Evolutionary conservation across 352 stramenopile genomes (phyloP).

Genomic region (Phytophthora ohioensis): DNA sequence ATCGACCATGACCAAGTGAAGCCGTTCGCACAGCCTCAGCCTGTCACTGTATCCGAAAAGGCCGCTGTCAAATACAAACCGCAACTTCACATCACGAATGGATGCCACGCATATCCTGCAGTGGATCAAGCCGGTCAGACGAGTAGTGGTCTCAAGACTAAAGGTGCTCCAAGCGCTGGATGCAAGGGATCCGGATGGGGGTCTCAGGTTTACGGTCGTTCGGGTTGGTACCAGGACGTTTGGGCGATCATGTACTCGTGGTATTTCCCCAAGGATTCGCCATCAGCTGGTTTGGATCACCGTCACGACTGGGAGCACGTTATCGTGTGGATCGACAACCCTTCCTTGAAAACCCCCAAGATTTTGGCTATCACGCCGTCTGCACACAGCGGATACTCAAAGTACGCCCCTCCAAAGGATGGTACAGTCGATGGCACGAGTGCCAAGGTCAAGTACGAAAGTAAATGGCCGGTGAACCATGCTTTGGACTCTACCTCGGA

Average conservation of each 20-base stretch:
- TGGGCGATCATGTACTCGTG: conserved; percentile 29
- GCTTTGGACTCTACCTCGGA: conserved; percentile 10
- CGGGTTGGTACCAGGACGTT: conserved; percentile 16
- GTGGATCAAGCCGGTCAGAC: conserved; percentile 23
- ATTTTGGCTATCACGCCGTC: no score
- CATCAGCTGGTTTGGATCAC: not conserved
- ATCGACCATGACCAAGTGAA: conserved; percentile 28
- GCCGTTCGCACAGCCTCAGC: conserved; percentile 22
- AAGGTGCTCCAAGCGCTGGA: conserved; percentile 6
- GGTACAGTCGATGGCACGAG: conserved; percentile 8
- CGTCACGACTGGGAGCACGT: no score
- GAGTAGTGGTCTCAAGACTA: conserved; percentile 19
- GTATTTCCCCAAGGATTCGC: conserved; percentile 12
- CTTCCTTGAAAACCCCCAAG: no score
- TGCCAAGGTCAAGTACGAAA: conserved; percentile 18
- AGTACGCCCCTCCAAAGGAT: not conserved
- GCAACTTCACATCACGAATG: conserved; percentile 25
- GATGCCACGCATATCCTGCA: conserved; percentile 29
- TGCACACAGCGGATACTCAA: not conserved
- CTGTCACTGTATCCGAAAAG: conserved; percentile 22
- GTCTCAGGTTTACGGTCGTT: conserved; percentile 40
- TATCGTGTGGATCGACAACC: no score
- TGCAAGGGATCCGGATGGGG: conserved; percentile 44
- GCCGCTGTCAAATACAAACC: conserved; percentile 31
- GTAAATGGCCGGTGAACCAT: conserved; percentile 23